Base-by-base conservation (phyloP, 2,329 filamentous ascomycete genomes). In the Aspergillus sclerotialis region DNA sequence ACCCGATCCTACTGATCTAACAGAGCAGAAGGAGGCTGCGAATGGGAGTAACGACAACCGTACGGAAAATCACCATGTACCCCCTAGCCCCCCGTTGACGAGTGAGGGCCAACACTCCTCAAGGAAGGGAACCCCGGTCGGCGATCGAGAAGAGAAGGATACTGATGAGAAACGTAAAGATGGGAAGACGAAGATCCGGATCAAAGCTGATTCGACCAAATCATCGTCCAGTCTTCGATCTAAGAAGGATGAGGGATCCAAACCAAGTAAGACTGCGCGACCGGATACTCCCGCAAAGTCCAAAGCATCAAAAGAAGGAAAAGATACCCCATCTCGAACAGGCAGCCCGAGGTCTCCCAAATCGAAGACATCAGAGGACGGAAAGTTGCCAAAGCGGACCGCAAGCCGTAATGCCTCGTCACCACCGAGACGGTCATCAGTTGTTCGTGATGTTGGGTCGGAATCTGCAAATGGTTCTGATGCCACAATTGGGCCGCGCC, bases 1-100 rank as follows among this genome's bases (percentile, higher is more conserved):
- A 1, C 84, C 84, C 12, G 82, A 87, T 40, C 72, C 81, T 14
- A 87, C 82, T 14, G 82, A 87, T 52, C 49, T 84, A 14, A 77
- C 78, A 33, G 67, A 69, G 14, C 63, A 61, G 15, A 67, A 39
- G 35, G 68, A 70, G 28, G 60, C 64, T 30, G 39, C 48, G 32
- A 52, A 53, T 39, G 49, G 44, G 30, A 38, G 42, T 29, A 42
- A 36, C 34, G 40, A 52, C 17, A 36, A 43, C 23, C 52, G 47
- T 21, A 46, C 44, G 4, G 50, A 53, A 33, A 50, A 53, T 35
- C 53, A 54, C 27, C 50, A 61, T 42, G 60, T 63, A 18, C 66
- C 67, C 35, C 68, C 67, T 10, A 71, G 67, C 33, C 68, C 68
- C 5, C 68, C 68, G 6, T 55, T 70, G 42, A 70, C 67, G 7